Base-by-base conservation (phyloP, 1,284 basidiomycete species). In the Heterobasidion irregulare region DNA sequence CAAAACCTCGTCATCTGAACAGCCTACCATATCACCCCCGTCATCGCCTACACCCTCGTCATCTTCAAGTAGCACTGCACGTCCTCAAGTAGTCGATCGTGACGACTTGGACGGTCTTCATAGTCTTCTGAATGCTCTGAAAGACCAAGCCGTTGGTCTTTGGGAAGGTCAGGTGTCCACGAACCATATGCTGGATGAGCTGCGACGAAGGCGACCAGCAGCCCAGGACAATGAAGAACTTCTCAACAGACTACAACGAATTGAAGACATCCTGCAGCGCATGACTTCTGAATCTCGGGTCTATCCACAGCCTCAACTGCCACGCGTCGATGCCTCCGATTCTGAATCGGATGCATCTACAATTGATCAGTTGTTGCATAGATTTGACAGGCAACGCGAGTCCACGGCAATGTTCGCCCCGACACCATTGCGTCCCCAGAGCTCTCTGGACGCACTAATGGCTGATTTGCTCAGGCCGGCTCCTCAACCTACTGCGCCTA, bases 161-260 rank as follows among this genome's bases (percentile, higher is more conserved):
- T 74, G 76, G 69, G 75, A 86, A 51, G 79, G 77, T 2, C 87
- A 89, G 65, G 62, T 68, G 0, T 70, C 76, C 0, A 78, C 83
- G 6, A 82, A 83, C 53, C 72, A 76, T 41, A 70, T 73, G 58
- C 58, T 80, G 45, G 71, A 77, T 33, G 74, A 80, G 48, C 63
- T 80, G 36, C 70, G 71, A 8, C 60, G 64, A 41, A 61, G 36
- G 46, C 51, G 50, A 47, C 55, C 62, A 62, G 51, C 43, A 58
- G 47, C 50, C 65, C 58, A 61, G 16, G 70, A 71, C 15, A 68
- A 70, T 45, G 62, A 66, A 0, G 76, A 77, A 46, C 57, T 72
- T 10, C 57, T 67, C 7, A 68, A 72, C 13, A 67, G 71, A n/a
- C 60, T 78, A 45, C 63, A 61, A 4, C 65, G 64, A 16, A 71